Conservation (phyloP, 345 rosid genomes). For the Linum usitatissimum region DNA sequence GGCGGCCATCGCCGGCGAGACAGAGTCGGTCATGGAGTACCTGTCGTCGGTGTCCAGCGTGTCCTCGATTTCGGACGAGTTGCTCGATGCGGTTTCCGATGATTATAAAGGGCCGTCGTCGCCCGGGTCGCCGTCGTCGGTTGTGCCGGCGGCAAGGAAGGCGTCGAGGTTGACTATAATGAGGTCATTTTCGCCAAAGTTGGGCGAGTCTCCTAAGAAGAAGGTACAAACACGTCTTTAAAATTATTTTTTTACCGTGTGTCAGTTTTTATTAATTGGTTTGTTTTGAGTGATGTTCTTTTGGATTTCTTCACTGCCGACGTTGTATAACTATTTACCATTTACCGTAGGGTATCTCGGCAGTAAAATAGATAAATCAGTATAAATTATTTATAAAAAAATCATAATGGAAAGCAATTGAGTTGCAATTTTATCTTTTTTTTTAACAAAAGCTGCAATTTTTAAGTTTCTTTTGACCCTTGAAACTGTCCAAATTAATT, state of each 20-base stretch:
- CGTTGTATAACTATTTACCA: too few relatives aligned
- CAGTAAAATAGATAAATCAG: too few relatives aligned
- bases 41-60: slow-evolving; percentile 3
- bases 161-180: not conserved
- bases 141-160: not conserved
- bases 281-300: not conserved
- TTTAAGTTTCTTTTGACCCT: too few relatives aligned
- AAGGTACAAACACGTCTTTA: not conserved
- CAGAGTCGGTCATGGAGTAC: slow-evolving; percentile 3
- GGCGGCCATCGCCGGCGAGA: slow-evolving; percentile 7
- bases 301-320: not conserved
- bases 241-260: not conserved
- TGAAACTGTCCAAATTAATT: too few relatives aligned
- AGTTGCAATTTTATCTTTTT: too few relatives aligned
- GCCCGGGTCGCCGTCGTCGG: not conserved
- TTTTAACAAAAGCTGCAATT: too few relatives aligned
- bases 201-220: not conserved
- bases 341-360: too few relatives aligned
- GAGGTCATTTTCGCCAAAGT: not conserved
- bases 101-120: not conserved
- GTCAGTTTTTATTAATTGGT: not conserved
- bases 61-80: not conserved
- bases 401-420: too few relatives aligned
- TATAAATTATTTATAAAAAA: too few relatives aligned
- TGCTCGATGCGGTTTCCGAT: slow-evolving; percentile 4